Evolutionary conservation across 257 asterid genomes (phyloP), one percentile per base, ranked within the genome.

Genomic region (Nicotiana knightiana): DNA sequence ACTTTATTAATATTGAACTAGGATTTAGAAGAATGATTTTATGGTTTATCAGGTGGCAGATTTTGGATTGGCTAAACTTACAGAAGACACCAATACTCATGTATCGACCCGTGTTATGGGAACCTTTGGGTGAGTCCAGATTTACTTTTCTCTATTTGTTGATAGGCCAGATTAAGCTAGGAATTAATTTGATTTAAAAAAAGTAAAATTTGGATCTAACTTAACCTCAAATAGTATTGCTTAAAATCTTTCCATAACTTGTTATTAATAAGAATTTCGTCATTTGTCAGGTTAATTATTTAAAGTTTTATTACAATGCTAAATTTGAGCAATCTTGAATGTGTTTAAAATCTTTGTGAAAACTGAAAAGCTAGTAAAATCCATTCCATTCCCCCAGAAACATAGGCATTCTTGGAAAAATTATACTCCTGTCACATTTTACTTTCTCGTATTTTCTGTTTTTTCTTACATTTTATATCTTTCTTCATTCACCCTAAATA

Each of bases 91-190:
- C 80, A 65, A 84, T 81, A 95, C 98, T 85, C 98, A 95, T 67
- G 98, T 95, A 58, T 95, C 98, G 1, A 95, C 98, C 0, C 98
- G 98, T 5, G 97, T 95, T 12, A 95, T 93, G 99, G 99, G 99
- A 81, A 95, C 99, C 53, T 93, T 95, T 33, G 99, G 98, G 98
- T 91, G 70, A 83, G 87, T 64, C 70, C 18, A 37, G 7, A 4
- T 1, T 18, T 9, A 18, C 6, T 32, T 65, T 15, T 43, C 12
- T 43, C 51, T 35, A 35, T 35, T 4, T 35, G 39, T 35, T 39
- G 2, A 39, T 9, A 39, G 0, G 48, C 48, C 3, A 39, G 9
- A 6, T 39, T 39, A 39, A 39, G 9, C 46, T 39, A 39, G 9
- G 33, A 30, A 30, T 30, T 2, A 30, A 30, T 30, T 30, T 30